Evolutionary conservation across 305 asterid species (phyloP), one percentile per base, ranked within the genome.

Genomic region (Fraxinus albicans): DNA sequence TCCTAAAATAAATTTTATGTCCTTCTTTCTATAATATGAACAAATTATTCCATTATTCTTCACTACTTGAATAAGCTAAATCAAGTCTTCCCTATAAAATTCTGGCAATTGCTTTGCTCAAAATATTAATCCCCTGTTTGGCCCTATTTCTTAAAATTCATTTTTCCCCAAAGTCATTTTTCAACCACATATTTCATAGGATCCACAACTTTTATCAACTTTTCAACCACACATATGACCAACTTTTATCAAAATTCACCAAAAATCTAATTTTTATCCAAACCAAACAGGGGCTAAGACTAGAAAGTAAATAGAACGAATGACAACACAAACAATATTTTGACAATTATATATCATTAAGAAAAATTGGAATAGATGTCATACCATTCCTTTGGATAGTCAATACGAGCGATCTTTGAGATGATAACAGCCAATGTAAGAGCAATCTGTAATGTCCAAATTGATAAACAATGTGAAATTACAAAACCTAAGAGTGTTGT

Each of bases 381-480:
- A 74, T 92, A 96, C 99, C 99, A 96, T 86, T 96, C 98, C 89
- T 86, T 96, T 76, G 99, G 98, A 87, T 93, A 96, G 91, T 96
- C 99, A 33, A 96, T 90, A 77, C 99, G 97, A 86, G 99, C 98
- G 75, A 96, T 93, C 89, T 93, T 96, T 19, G 99, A 96, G 83
- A 96, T 88, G 82, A 96, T 84, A 86, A 94, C 96, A 19, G 99
- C 96, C 92, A 96, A 86, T 44, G 98, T 94, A 77, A 82, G 93
- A 86, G 98, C 94, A 88, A 96, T 93, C 99, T 96, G 98, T 85
- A 83, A 55, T 70, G 79, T 58, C 58, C 85, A 86, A 85, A 83
- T 81, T 76, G 70, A 58, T 55, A 19, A 82, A 79, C 70, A 53
- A 77, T 17, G 65, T 17, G 58, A 79, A 70, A 44, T 69, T 55